Conservation (phyloP, 1,284 basidiomycete species). For the Coniophora puteana region DNA sequence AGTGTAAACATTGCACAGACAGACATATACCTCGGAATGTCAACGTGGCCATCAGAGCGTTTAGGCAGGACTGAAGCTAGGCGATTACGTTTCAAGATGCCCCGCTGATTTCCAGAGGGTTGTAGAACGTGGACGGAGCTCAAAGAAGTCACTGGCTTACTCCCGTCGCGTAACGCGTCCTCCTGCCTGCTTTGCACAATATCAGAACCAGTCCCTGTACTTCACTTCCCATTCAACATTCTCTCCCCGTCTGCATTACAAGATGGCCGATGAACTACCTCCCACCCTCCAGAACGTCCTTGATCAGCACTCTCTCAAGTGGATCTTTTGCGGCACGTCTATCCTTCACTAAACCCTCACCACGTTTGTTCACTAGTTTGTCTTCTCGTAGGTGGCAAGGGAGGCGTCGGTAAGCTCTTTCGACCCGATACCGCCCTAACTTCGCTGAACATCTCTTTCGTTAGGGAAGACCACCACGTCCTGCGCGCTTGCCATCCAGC, state of each 20-base stretch:
- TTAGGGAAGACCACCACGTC: constrained; percentile 94
- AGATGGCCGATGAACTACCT: constrained; percentile 56
- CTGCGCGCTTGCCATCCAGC: constrained; percentile 93
- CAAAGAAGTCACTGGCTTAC: too few species aligned
- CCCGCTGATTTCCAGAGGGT: constrained; percentile 16
- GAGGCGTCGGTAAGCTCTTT: constrained; percentile 77
- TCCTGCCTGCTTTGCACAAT: constrained; percentile 6
- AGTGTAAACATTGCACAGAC: too few species aligned
- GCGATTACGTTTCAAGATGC: not conserved
- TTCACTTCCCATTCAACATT: constrained; percentile 1
- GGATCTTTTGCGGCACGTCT: constrained; percentile 90
- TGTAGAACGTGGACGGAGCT: constrained; percentile 23
- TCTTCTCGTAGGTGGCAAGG: constrained; percentile 75
- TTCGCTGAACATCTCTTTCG: constrained; percentile 3
- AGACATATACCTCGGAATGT: constrained; percentile 34
- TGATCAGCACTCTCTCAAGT: constrained; percentile 86
- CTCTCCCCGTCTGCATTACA: constrained; percentile 16
- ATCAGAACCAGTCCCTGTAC: constrained; percentile 2
- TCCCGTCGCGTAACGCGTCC: too few species aligned
- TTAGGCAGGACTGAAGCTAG: not conserved
- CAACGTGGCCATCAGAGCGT: constrained; percentile 21
- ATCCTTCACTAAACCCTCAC: not conserved
- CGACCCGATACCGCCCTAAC: constrained; percentile 1
- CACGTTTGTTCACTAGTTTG: constrained; percentile 8
- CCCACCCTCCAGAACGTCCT: constrained; percentile 88